A percentile compares a stretch with the other conserved stretches of the same genome.
These are phyloP conservation scores for Aquilaria yunnanensis DNA, from an alignment of 345 rosid species.

Conservation along the genomic window DNA sequence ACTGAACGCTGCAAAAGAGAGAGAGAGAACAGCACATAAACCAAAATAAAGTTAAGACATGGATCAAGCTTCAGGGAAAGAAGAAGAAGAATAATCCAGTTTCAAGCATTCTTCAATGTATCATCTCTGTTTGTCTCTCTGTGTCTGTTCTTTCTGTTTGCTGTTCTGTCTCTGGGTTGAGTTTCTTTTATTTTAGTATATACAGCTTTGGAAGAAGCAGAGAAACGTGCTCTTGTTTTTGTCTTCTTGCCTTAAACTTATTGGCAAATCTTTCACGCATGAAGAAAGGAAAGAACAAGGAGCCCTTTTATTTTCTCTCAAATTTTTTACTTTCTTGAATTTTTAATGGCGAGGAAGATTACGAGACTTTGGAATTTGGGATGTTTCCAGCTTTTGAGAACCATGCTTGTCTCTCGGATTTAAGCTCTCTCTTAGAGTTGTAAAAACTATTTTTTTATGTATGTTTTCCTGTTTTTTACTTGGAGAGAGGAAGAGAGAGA, in stretches of 20 bases:
- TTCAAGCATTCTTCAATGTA: slow-evolving; percentile 21
- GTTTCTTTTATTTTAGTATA: slow-evolving; percentile 21
- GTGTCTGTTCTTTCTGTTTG: slow-evolving; percentile 12
- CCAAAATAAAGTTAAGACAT: not conserved
- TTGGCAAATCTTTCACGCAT: slow-evolving; percentile 45
- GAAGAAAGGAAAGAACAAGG: slow-evolving; percentile 23
- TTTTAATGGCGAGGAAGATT: slow-evolving; percentile 3
- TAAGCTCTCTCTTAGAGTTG: slow-evolving; percentile 14
- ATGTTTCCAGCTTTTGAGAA: slow-evolving; percentile 69
- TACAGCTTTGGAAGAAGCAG: slow-evolving; percentile 19
- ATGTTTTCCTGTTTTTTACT: slow-evolving; percentile 6
- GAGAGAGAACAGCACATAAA: not conserved
- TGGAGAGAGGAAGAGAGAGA: not conserved
- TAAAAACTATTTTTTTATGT: slow-evolving; percentile 11
- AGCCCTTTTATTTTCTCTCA: slow-evolving; percentile 3
- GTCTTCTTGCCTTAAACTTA: slow-evolving; percentile 24
- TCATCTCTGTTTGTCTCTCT: not conserved
- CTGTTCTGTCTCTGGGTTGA: slow-evolving; percentile 24
- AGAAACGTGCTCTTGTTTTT: slow-evolving; percentile 46
- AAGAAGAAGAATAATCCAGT: not conserved
- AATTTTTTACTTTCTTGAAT: too few relatives aligned
- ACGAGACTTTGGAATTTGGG: slow-evolving; percentile 55
- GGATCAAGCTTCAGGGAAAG: slow-evolving; percentile 10
- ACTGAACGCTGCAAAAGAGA: too few relatives aligned
- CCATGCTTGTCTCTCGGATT: slow-evolving; percentile 46